Conservation (phyloP, 2,329 filamentous ascomycete genomes). For the Ilyonectria sp. region DNA sequence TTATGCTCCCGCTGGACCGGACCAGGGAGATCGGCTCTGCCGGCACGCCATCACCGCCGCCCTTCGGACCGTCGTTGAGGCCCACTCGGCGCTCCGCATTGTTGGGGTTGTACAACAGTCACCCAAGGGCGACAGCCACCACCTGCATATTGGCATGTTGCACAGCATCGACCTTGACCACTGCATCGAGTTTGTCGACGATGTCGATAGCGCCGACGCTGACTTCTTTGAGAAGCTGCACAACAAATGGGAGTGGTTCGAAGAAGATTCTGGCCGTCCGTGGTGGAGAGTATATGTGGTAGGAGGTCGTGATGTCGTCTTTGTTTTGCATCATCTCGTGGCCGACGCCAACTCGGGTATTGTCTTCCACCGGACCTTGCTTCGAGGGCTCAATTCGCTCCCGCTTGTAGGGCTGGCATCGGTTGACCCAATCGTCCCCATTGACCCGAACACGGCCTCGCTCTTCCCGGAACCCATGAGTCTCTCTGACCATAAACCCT, state of each 20-base stretch:
- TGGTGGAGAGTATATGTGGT: slow-evolving; percentile 35
- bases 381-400: slow-evolving; percentile 27
- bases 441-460: slow-evolving; percentile 1
- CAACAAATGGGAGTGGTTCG: slow-evolving; percentile 30
- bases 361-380: slow-evolving; percentile 34
- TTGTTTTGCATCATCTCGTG: slow-evolving; percentile 32
- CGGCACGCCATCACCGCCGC: slow-evolving; percentile 31
- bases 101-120: slow-evolving; percentile 30
- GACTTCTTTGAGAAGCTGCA: slow-evolving; percentile 29
- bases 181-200: slow-evolving; percentile 31
- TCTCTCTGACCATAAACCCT: slow-evolving; percentile 7
- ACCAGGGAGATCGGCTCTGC: not conserved
- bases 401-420: not conserved
- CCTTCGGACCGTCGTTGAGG: slow-evolving; percentile 33
- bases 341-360: slow-evolving; percentile 29
- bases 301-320: slow-evolving; percentile 29
- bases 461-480: slow-evolving; percentile 20
- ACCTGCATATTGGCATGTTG: slow-evolving; percentile 24
- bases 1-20: slow-evolving; percentile 24
- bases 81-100: slow-evolving; percentile 35
- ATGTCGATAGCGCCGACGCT: not conserved
- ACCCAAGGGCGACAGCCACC: slow-evolving; percentile 19
- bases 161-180: slow-evolving; percentile 25
- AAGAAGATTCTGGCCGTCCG: slow-evolving; percentile 23
- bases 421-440: slow-evolving; percentile 9